Conservation (phyloP, 2,329 filamentous ascomycete species). For the Pezicula rhizophila region DNA sequence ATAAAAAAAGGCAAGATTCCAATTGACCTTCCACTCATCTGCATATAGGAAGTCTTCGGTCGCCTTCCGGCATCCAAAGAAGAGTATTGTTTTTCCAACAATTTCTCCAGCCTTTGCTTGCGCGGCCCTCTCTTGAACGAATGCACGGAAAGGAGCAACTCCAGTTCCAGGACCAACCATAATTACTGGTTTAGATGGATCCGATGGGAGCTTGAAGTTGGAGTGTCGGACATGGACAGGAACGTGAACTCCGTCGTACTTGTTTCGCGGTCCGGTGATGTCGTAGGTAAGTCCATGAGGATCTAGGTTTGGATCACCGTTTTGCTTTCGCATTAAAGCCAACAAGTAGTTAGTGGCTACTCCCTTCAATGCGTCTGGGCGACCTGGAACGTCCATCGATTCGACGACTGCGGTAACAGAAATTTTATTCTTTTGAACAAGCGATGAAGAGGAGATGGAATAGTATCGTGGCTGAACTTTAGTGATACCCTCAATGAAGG, state of each 20-base stretch:
- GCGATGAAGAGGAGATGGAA: slow-evolving; percentile 95
- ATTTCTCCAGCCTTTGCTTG: slow-evolving; percentile 73
- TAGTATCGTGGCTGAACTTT: slow-evolving; percentile 98
- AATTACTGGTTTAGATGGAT: slow-evolving; percentile 88
- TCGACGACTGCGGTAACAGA: slow-evolving; percentile 95
- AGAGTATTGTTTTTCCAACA: slow-evolving; percentile 82
- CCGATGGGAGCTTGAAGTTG: slow-evolving; percentile 97
- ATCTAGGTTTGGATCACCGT: slow-evolving; percentile 75
- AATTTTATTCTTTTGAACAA: slow-evolving; percentile 90
- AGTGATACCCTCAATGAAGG: slow-evolving; percentile 85
- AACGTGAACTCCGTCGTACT: slow-evolving; percentile 92
- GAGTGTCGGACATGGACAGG: slow-evolving; percentile 95
- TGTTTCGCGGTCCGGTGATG: slow-evolving; percentile 85
- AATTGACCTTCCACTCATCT: slow-evolving; percentile 83
- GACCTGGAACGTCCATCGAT: slow-evolving; percentile 69
- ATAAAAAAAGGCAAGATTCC: neutral
- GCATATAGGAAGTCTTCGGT: slow-evolving; percentile 91
- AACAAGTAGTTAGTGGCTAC: slow-evolving; percentile 96
- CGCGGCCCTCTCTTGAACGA: slow-evolving; percentile 87
- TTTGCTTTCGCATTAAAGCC: slow-evolving; percentile 93
- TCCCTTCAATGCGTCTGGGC: slow-evolving; percentile 75
- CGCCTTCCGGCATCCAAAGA: slow-evolving; percentile 87
- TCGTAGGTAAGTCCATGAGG: slow-evolving; percentile 82
- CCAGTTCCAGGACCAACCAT: slow-evolving; percentile 95
- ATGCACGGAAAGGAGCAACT: slow-evolving; percentile 92